Percentiles rank a stretch among this genome's conserved stretches.
Evolutionary conservation across 768 basidiomycete genomes (phyloP).

Genomic region (Lentinula edodes): DNA sequence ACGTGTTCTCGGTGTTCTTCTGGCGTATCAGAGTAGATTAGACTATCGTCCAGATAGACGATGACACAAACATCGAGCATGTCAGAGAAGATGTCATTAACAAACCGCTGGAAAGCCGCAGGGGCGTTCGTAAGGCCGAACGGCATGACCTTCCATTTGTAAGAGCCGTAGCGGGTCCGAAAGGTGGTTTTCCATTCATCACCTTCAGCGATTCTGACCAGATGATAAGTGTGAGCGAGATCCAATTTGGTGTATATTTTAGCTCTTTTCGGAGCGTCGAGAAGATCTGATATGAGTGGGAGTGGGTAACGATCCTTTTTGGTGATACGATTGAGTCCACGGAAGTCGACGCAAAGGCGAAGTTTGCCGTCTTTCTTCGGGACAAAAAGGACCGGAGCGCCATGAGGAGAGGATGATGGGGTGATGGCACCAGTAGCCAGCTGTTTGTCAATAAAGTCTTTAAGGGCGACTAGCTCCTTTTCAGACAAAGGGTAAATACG

Average conservation of each 20-base stretch:
- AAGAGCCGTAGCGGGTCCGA: constrained; percentile 27
- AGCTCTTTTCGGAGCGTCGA: constrained; percentile 1
- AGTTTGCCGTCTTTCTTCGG: constrained; percentile 13
- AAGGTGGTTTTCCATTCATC: constrained; percentile 39
- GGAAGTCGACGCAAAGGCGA: constrained; percentile 19
- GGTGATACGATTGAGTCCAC: constrained; percentile 23
- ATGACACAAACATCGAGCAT: constrained; percentile 23
- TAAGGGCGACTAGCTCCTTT: constrained; percentile 26
- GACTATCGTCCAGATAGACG: constrained; percentile 37
- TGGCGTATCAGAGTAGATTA: constrained; percentile 27
- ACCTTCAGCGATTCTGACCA: constrained; percentile 30
- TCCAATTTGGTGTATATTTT: constrained; percentile 29
- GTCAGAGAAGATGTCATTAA: constrained; percentile 34
- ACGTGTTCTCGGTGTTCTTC: constrained; percentile 16
- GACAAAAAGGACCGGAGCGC: constrained; percentile 26
- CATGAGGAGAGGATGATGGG: constrained; percentile 22
- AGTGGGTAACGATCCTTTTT: constrained; percentile 30
- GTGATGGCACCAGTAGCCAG: constrained; percentile 31
- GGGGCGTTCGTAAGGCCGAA: constrained; percentile 31
- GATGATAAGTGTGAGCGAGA: constrained; percentile 29
- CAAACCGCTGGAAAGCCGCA: constrained; percentile 29
- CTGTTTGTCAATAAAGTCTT: constrained; percentile 29
- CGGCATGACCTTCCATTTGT: constrained; percentile 34
- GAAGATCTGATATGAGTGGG: constrained; percentile 12
- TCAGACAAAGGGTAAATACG: constrained; percentile 11